Evolutionary conservation across 495 filamentous ascomycete species (phyloP).

Genomic region (Penicillium goetzii): DNA sequence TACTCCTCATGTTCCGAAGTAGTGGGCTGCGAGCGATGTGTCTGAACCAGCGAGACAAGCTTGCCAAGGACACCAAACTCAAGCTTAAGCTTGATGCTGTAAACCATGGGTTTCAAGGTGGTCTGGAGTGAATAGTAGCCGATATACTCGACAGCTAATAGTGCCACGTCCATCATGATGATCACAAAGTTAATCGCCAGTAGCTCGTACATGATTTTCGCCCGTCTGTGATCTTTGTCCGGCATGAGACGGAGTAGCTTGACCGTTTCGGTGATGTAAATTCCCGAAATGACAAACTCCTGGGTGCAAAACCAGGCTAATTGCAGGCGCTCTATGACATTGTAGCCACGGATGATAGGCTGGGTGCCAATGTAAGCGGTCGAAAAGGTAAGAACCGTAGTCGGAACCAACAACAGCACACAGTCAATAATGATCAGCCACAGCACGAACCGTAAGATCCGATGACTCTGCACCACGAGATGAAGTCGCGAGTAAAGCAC

Average conservation of each 20-base stretch:
- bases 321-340: conserved; percentile 62
- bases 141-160: conserved; percentile 58
- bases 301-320: conserved; percentile 62
- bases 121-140: conserved; percentile 58
- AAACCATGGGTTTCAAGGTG: conserved; percentile 59
- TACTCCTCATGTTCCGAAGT: conserved; percentile 43
- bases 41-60: conserved; percentile 43
- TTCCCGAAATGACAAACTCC: conserved; percentile 58
- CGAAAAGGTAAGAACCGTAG: conserved; percentile 57
- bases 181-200: conserved; percentile 60
- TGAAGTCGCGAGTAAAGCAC: conserved; percentile 70
- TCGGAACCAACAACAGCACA: conserved; percentile 52
- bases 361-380: conserved; percentile 34
- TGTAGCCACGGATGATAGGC: conserved; percentile 48
- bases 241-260: conserved; percentile 48
- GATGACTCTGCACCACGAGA: conserved; percentile 54
- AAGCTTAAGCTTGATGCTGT: conserved; percentile 66
- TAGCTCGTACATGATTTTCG: conserved; percentile 55
- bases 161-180: conserved; percentile 56
- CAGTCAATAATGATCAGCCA: conserved; percentile 61
- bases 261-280: conserved; percentile 60
- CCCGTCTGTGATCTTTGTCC: conserved; percentile 43
- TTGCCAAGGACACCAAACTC: conserved; percentile 61
- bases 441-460: conserved; percentile 53
- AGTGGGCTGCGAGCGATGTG: conserved; percentile 34